Percentiles rank a stretch among this genome's conserved stretches.
Evolutionary conservation across 208 protist genomes (phyloP).

Genomic region (Lotmaria passim): DNA sequence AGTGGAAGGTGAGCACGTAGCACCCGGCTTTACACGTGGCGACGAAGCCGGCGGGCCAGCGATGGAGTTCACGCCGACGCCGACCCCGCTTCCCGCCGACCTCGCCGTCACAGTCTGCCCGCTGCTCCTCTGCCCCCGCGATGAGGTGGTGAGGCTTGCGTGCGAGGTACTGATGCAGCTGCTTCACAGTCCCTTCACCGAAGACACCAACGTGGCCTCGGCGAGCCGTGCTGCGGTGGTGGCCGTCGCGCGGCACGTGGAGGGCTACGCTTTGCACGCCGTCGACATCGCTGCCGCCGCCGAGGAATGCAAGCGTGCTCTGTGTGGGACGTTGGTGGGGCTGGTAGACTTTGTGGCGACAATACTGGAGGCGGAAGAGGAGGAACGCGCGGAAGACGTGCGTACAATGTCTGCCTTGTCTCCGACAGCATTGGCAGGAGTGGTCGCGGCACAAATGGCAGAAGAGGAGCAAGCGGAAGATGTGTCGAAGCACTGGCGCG

Average conservation of each 20-base stretch:
- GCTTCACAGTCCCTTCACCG: not conserved
- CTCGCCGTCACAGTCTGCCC: slow-evolving; percentile 29
- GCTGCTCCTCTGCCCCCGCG: slow-evolving; percentile 45
- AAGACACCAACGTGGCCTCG: slow-evolving; percentile 2
- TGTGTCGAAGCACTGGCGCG: slow-evolving; percentile 14
- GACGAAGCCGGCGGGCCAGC: not conserved
- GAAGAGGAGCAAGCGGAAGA: not conserved
- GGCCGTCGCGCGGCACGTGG: slow-evolving; percentile 25
- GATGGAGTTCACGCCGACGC: not conserved
- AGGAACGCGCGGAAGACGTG: too few species aligned
- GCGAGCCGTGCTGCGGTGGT: slow-evolving; percentile 3
- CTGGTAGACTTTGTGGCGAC: slow-evolving; percentile 26
- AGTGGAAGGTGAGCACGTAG: too few species aligned
- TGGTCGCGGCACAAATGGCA: too few species aligned
- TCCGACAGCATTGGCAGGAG: too few species aligned
- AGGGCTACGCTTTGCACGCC: slow-evolving; percentile 55
- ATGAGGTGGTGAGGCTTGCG: slow-evolving; percentile 35
- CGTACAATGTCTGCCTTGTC: too few species aligned
- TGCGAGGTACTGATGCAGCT: slow-evolving; percentile 34
- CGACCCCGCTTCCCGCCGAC: not conserved
- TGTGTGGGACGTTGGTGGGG: slow-evolving; percentile 23
- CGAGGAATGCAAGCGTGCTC: not conserved
- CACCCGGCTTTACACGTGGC: too few species aligned
- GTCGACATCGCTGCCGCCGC: slow-evolving; percentile 2
- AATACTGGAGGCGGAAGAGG: slow-evolving; percentile 10